Base-by-base conservation (phyloP, 495 filamentous ascomycete genomes). In the Xanthoparmelia taractica region DNA sequence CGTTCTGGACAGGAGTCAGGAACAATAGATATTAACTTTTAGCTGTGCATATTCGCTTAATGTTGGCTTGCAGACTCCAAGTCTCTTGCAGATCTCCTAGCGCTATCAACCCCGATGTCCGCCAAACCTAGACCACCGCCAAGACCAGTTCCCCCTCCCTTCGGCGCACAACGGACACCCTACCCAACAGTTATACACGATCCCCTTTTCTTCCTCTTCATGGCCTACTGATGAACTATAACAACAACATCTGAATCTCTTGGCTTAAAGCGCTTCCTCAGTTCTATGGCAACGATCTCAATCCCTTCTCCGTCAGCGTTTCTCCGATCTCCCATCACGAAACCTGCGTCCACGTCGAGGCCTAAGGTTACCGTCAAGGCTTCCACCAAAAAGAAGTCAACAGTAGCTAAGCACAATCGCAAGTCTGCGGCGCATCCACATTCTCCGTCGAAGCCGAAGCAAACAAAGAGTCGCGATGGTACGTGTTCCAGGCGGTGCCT, bases 401-500 rank as follows among this genome's bases (percentile, higher is more conserved):
- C 73, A n/a, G 69, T 71, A 65, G 66, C 66, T 29, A 65, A 58
- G 41, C 36, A 55, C 8, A 58, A n/a, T 27, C 57, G 47, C 38
- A 63, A 59, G 61, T 56, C 60, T 38, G 36, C 37, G 25, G 23
- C 41, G 31, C 34, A 63, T 13, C 23, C 34, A 13, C 41, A 25
- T 15, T 33, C 4, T 40, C 33, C 29, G 12, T 33, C 71, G 37
- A 91, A 88, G 68, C 84, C 84, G 11, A 92, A 91, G 68, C 89
- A 91, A 74, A 88, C 86, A 57, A 92, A 92, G 71, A 91, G 88
- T 74, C 84, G 89, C 68, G 91, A 91, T 80, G 89, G 88, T 90
- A 84, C 63, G 80, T 74, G 45, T 67, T 8, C 23, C 18, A 68
- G 63, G 63, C 13, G 40, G 23, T 36, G n/a, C 18, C 34, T 4